phyloP scores from a whole-genome alignment of 129 eudicot species.

The Pulicaria dysenterica region DNA sequence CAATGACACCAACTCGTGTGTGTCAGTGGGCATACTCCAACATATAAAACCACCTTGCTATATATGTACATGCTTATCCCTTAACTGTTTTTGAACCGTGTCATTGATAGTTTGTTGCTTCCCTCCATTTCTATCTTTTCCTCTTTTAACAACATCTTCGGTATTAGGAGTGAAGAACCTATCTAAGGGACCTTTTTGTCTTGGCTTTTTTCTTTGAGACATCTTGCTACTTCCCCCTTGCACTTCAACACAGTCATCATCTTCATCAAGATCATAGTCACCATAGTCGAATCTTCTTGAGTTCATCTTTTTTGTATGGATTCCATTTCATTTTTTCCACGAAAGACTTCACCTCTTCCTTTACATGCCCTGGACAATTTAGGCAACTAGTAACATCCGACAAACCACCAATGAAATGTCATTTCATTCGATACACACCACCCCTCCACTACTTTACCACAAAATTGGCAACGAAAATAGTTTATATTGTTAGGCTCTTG shows the following conservation, averaged over 20 bases:
- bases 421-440: conserved; percentile 2
- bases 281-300: background rate
- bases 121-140: conserved; percentile 4
- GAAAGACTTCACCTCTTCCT: background rate
- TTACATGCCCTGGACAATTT: background rate
- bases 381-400: background rate
- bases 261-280: background rate
- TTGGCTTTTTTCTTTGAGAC: too few species aligned
- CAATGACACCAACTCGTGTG: too few species aligned
- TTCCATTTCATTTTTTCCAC: background rate
- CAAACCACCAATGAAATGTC: conserved; percentile 6
- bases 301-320: background rate
- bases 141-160: too few species aligned
- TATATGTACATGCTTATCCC: conserved; percentile 25
- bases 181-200: too few species aligned
- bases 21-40: too few species aligned
- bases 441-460: background rate
- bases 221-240: background rate
- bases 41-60: conserved; percentile 33
- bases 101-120: background rate
- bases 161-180: conserved; percentile 1
- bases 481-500: background rate
- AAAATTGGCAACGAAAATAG: background rate
- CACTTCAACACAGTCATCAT: background rate
- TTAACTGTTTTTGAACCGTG: background rate